Conservation (phyloP, 2,329 filamentous ascomycete genomes). For the Ophiobolus disseminans region DNA sequence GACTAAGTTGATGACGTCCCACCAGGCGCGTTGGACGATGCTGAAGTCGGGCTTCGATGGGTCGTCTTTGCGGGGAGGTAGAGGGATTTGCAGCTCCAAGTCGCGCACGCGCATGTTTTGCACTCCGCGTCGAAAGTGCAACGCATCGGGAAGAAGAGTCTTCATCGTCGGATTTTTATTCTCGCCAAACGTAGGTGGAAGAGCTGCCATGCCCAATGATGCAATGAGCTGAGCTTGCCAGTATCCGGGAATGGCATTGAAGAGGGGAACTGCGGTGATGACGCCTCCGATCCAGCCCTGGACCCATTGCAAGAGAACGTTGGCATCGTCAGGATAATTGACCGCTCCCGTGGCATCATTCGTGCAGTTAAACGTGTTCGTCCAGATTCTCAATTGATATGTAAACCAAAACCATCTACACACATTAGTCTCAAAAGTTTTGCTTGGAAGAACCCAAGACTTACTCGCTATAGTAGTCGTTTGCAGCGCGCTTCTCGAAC, state of each 20-base stretch:
- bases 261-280: background rate
- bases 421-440: background rate
- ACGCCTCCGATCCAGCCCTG: background rate
- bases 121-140: background rate
- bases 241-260: background rate
- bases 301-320: background rate
- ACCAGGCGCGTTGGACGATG: background rate
- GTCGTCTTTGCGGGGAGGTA: background rate
- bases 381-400: background rate
- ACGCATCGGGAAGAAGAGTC: background rate
- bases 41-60: background rate
- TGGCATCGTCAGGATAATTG: background rate
- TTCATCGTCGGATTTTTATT: background rate
- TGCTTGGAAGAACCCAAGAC: background rate
- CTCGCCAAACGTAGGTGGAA: background rate
- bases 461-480: slow-evolving; percentile 1
- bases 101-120: background rate
- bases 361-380: background rate
- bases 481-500: background rate
- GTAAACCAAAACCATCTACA: background rate
- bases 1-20: background rate
- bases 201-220: background rate
- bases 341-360: background rate
- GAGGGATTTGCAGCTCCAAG: background rate
- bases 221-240: background rate